Base-by-base conservation (phyloP, 2,329 filamentous ascomycete species). In the Xylariaceae sp. region DNA sequence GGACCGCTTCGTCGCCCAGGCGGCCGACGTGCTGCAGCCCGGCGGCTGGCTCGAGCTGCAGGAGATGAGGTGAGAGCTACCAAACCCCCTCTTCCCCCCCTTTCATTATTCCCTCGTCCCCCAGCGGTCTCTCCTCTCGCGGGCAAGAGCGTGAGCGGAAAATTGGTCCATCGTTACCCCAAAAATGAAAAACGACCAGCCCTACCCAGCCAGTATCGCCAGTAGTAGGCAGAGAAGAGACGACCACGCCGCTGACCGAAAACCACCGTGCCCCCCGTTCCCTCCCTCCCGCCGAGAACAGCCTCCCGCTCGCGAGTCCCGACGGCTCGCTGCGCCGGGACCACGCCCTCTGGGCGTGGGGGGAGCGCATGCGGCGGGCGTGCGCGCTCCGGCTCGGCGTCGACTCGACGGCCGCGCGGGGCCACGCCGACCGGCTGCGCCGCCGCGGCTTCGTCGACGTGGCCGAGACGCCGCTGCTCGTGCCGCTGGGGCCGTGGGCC, bases 41-140 rank as follows among this genome's bases (percentile, higher is more conserved):
- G 46, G 46, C 28, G 49, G 47, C 22, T 49, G 35, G 18, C 34
- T 46, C 19, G 49, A 52, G 34, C 35, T 50, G 32, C 49, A 29
- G 27, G 27, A 29, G 27, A 16, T 26, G n/a, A 51, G 34, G 45
- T 45, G 19, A 32, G 38, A 29, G 5, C n/a, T n/a, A 14, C 8
- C 19, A 11, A n/a, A 34, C 31, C 11, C 21, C 17, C 18, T 13
- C n/a, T 13, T 14, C 8, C 7, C 24, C 9, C 19, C 10, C 8
- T 11, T 3, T 13, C 11, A 12, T 28, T 21, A n/a, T n/a, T n/a
- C n/a, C n/a, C n/a, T n/a, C n/a, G n/a, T n/a, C n/a, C n/a, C n/a
- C n/a, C n/a, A n/a, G n/a, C n/a, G n/a, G n/a, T n/a, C n/a, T n/a
- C n/a, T n/a, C n/a, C n/a, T n/a, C n/a, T n/a, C n/a, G n/a, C n/a